These are phyloP conservation scores for Spencermartinsiella ligniputridi DNA, from an alignment of 1,139 yeast genomes.

Conservation along the genomic window DNA sequence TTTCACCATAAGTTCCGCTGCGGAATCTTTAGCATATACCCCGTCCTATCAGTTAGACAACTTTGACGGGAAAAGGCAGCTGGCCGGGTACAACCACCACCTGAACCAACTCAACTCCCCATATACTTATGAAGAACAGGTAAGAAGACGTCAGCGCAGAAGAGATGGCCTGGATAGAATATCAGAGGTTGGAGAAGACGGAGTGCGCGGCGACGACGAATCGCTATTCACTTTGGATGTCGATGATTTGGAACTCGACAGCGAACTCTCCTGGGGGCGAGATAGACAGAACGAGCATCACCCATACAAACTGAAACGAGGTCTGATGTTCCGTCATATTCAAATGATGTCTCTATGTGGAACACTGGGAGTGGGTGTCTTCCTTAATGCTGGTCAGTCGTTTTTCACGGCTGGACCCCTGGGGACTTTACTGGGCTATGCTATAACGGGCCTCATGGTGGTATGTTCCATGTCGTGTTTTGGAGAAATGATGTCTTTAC, in stretches of 20 bases:
- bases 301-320: slow-evolving; percentile 39
- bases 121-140: slow-evolving; percentile 21
- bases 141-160: slow-evolving; percentile 10
- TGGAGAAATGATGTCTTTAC: slow-evolving; percentile 82
- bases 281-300: slow-evolving; percentile 9
- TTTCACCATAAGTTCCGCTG: slow-evolving; percentile 18
- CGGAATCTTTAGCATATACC: slow-evolving; percentile 15
- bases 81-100: slow-evolving; percentile 25
- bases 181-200: slow-evolving; percentile 10
- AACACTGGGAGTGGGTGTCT: slow-evolving; percentile 76
- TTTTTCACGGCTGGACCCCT: slow-evolving; percentile 77
- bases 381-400: slow-evolving; percentile 74
- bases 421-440: slow-evolving; percentile 70
- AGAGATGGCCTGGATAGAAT: slow-evolving; percentile 6
- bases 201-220: slow-evolving; percentile 11
- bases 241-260: slow-evolving; percentile 24
- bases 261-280: slow-evolving; percentile 17
- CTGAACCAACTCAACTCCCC: slow-evolving; percentile 24
- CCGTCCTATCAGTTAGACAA: slow-evolving; percentile 28
- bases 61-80: slow-evolving; percentile 29
- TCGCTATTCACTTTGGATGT: slow-evolving; percentile 26
- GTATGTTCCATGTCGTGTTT: slow-evolving; percentile 67
- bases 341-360: slow-evolving; percentile 84
- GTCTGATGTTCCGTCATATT: slow-evolving; percentile 62
- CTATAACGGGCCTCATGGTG: slow-evolving; percentile 63